phyloP scores from a whole-genome alignment of 129 eudicot species.

The Silybum marianum region DNA sequence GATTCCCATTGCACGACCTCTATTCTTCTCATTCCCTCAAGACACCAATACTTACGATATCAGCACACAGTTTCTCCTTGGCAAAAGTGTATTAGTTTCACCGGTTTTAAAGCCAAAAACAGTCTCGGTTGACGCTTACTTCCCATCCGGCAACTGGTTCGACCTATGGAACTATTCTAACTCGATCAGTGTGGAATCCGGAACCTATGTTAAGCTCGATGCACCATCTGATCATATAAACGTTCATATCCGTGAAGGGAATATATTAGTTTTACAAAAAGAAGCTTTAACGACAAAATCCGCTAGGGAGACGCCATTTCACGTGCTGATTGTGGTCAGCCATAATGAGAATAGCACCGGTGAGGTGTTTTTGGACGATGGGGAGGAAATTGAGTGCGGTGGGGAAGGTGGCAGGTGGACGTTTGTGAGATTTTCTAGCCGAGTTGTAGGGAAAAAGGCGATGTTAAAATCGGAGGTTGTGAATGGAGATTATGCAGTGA shows the following conservation, averaged over 20 bases:
- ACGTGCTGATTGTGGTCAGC: slow-evolving; percentile 59
- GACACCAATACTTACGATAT: slow-evolving; percentile 66
- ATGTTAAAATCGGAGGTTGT: slow-evolving; percentile 50
- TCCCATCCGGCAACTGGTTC: slow-evolving; percentile 90
- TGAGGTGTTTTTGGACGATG: slow-evolving; percentile 78
- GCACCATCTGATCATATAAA: slow-evolving; percentile 77
- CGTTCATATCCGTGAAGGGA: slow-evolving; percentile 80
- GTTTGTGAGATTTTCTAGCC: slow-evolving; percentile 42
- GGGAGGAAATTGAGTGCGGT: slow-evolving; percentile 62
- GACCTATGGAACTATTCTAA: slow-evolving; percentile 61
- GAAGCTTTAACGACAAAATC: slow-evolving; percentile 67
- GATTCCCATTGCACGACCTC: slow-evolving; percentile 78
- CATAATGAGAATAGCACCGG: slow-evolving; percentile 52
- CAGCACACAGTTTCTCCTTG: slow-evolving; percentile 74
- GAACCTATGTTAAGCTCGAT: slow-evolving; percentile 45
- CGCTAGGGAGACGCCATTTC: slow-evolving; percentile 56
- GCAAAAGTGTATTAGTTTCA: slow-evolving; percentile 73
- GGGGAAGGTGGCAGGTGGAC: slow-evolving; percentile 50
- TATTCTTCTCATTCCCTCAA: slow-evolving; percentile 80
- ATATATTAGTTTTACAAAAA: slow-evolving; percentile 71
- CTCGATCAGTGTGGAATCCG: slow-evolving; percentile 39
- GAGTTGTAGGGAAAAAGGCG: slow-evolving; percentile 19
- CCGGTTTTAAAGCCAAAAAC: slow-evolving; percentile 60
- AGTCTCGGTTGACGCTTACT: slow-evolving; percentile 64
- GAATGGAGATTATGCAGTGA: slow-evolving; percentile 56